Base-by-base conservation (phyloP, 2,329 filamentous ascomycete species). In the Aureobasidium vineae region DNA sequence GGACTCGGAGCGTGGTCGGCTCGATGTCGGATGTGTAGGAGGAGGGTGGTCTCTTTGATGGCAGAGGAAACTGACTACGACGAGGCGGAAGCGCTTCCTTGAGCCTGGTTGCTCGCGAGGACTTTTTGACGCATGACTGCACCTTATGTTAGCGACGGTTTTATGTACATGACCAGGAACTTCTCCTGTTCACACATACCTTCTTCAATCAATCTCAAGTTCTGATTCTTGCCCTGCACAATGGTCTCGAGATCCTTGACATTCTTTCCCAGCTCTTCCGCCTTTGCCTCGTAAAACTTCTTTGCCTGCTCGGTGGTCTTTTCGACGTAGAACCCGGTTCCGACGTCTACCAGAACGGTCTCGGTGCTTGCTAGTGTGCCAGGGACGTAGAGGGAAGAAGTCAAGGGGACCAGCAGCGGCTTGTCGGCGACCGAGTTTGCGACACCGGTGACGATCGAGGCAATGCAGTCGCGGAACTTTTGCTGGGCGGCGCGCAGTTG, bases 311-410 rank as follows among this genome's bases (percentile, higher is more conserved):
- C 77, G 0, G 84, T 82, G 11, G 80, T 84, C 81, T 99, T 99
- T 79, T 98, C 93, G 63, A 98, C 88, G 74, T 92, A 93, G 77
- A 96, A 98, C 0, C 94, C 94, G 0, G 94, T 98, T 23, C 94
- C 94, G 23, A 97, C 87, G 77, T 98, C 94, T 47, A 98, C 92
- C 67, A 98, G 83, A 7, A 97, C 92, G 68, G 87, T 88, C 66
- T 91, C 85, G 1, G 88, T 84, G 77, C 89, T 86, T 53, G 90
- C 84, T 47, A 98, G 82, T 45, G 85, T 88, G 38, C 94, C 96
- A 31, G 90, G 90, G 19, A 99, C 94, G 78, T 99, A 99, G 36
- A 99, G 85, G 0, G 93, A 97, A 73, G 91, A 95, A 15, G 95
- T 99, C 69, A 99, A 80, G 0, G 96, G 95, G n/a, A 99, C 92